A percentile compares a stretch with the other conserved stretches of the same genome.
Conservation (phyloP, 306 rosid species). For the Gastrolobium bilobum region DNA sequence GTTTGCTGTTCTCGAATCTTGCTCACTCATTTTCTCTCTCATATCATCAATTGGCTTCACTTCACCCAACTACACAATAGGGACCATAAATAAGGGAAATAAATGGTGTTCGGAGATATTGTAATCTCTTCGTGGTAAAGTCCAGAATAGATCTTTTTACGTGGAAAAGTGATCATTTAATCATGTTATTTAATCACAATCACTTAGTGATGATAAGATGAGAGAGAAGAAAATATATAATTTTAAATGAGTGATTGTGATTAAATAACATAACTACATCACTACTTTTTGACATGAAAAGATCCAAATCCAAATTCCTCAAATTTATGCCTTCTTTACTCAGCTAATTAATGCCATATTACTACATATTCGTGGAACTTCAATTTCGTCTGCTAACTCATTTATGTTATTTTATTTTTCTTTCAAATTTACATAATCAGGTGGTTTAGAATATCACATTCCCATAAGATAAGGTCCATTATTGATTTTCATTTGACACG, state of each 20-base stretch:
- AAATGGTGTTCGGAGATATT: slow-evolving; percentile 43
- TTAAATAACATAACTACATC: too few relatives aligned
- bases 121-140: slow-evolving; percentile 39
- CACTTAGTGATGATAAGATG: too few relatives aligned
- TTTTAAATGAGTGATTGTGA: too few relatives aligned
- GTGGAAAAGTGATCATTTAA: too few relatives aligned
- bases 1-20: slow-evolving; percentile 60
- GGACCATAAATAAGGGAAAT: slow-evolving; percentile 57
- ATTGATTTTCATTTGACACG: slow-evolving; percentile 19
- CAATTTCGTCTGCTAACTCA: slow-evolving; percentile 16
- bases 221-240: too few relatives aligned
- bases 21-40: slow-evolving; percentile 55
- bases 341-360: slow-evolving; percentile 37
- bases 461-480: slow-evolving; percentile 12
- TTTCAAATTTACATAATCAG: background rate
- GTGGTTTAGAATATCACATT: background rate
- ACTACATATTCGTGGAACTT: slow-evolving; percentile 40
- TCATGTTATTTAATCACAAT: too few relatives aligned
- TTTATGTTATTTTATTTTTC: background rate
- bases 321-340: slow-evolving; percentile 43
- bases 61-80: slow-evolving; percentile 60
- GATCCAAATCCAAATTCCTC: background rate
- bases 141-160: background rate
- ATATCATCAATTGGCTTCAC: slow-evolving; percentile 57
- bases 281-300: too few relatives aligned